These are phyloP conservation scores for Grammothele lineata DNA, from an alignment of 768 basidiomycete species.

Conservation along the genomic window DNA sequence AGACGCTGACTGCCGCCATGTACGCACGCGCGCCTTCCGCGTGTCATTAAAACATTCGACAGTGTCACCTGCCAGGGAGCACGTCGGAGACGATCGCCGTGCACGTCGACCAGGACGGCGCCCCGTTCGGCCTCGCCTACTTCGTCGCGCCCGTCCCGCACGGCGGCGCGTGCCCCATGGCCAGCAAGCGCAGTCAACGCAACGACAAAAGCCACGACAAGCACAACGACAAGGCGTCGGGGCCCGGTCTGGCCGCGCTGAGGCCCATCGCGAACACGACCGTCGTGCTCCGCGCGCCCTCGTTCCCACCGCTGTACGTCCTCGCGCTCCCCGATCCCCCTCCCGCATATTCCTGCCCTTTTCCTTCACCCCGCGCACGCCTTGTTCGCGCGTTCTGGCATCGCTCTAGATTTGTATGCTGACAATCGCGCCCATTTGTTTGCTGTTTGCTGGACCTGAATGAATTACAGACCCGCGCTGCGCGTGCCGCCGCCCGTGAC, in stretches of 20 bases:
- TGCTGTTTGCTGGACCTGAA: no score
- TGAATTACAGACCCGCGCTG: conserved; percentile 57
- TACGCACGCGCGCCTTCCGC: background rate
- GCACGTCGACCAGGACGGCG: conserved; percentile 41
- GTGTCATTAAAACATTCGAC: background rate
- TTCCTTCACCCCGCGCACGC: no score
- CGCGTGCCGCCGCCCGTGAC: conserved; percentile 64
- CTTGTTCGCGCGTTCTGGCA: no score
- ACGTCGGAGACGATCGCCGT: conserved; percentile 55
- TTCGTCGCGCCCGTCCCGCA: conserved; percentile 66
- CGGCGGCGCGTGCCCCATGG: conserved; percentile 59
- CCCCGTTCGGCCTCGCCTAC: conserved; percentile 68
- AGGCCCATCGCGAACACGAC: conserved; percentile 48
- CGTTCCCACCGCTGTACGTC: conserved; percentile 55
- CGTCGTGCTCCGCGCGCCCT: conserved; percentile 40
- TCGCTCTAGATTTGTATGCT: no score
- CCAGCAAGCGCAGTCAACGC: conserved; percentile 3
- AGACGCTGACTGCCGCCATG: background rate
- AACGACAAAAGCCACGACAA: no score
- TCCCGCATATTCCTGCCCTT: background rate
- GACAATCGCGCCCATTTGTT: background rate
- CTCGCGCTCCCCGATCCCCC: background rate
- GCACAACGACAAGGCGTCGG: no score
- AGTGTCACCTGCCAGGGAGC: conserved; percentile 66
- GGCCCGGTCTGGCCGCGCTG: conserved; percentile 17